Conservation (phyloP, 306 rosid species). For the Cicer pinnatifidum region DNA sequence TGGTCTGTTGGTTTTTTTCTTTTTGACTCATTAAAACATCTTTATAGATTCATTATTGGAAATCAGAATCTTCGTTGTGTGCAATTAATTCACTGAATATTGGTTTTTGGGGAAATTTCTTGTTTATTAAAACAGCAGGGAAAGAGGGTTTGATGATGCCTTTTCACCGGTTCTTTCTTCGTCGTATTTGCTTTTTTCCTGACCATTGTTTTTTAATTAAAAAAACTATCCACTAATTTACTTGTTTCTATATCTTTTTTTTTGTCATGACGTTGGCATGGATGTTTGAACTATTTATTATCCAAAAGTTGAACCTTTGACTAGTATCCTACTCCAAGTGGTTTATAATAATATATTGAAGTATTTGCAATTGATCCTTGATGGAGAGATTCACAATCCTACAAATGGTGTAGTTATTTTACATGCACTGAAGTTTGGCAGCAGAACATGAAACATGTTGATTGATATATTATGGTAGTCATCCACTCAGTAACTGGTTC, state of each 20-base stretch:
- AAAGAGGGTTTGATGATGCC: slow-evolving; percentile 24
- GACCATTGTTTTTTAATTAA: neutral
- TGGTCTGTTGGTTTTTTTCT: neutral
- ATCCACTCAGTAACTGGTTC: slow-evolving; percentile 7
- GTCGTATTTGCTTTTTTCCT: neutral
- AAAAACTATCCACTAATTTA: neutral
- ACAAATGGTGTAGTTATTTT: neutral
- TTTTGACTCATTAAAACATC: neutral
- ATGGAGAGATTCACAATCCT: no score
- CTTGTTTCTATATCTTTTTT: neutral
- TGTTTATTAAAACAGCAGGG: slow-evolving; percentile 21
- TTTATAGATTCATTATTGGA: slow-evolving; percentile 29
- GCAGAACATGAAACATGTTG: no score
- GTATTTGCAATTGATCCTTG: no score
- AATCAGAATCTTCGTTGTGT: slow-evolving; percentile 33
- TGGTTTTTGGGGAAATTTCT: slow-evolving; percentile 22
- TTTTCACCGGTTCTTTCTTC: slow-evolving; percentile 6
- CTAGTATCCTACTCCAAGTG: no score
- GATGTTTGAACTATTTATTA: no score
- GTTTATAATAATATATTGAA: no score
- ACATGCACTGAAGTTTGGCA: neutral
- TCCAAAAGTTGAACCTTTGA: no score
- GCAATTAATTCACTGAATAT: slow-evolving; percentile 20
- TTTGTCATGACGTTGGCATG: no score
- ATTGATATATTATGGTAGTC: neutral